Conservation (phyloP, 164 flowering plant genomes). For the Chimonanthus praecox region DNA sequence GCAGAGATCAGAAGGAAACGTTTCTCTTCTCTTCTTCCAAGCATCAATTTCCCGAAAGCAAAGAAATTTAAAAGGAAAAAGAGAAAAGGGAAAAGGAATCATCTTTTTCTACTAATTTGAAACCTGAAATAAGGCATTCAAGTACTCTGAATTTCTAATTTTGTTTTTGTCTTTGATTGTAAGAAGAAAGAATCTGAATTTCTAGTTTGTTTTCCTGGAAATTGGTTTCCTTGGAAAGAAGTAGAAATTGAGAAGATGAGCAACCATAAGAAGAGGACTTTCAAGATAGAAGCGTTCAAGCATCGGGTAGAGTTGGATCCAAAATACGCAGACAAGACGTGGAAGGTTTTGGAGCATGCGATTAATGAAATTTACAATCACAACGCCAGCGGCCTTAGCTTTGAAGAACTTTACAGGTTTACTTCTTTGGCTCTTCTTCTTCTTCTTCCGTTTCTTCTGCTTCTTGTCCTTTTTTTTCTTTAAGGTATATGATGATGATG, state of each 20-base stretch:
- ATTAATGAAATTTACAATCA: conserved; percentile 92
- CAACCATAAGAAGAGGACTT: conserved; percentile 71
- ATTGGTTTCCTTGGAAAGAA: too few relatives aligned
- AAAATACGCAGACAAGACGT: conserved; percentile 85
- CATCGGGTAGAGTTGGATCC: conserved; percentile 86
- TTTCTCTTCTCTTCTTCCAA: too few relatives aligned
- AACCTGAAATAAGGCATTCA: too few relatives aligned
- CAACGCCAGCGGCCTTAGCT: conserved; percentile 86
- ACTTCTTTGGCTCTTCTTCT: neutral
- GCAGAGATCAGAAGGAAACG: too few relatives aligned
- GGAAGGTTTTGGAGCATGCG: conserved; percentile 91
- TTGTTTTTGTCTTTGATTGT: too few relatives aligned
- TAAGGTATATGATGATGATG: neutral
- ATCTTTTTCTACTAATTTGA: too few relatives aligned
- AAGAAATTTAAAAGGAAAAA: too few relatives aligned
- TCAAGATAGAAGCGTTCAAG: conserved; percentile 87
- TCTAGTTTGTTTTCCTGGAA: too few relatives aligned
- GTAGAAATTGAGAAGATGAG: conserved; percentile 35
- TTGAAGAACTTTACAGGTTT: conserved; percentile 90
- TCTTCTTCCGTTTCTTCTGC: neutral
- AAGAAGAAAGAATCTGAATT: too few relatives aligned
- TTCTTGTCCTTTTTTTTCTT: neutral
- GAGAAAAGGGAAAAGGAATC: too few relatives aligned
- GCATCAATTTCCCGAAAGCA: too few relatives aligned
- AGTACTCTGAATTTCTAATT: too few relatives aligned